Base-by-base conservation (phyloP, 768 basidiomycete genomes). In the Kwoniella dendrophila region DNA sequence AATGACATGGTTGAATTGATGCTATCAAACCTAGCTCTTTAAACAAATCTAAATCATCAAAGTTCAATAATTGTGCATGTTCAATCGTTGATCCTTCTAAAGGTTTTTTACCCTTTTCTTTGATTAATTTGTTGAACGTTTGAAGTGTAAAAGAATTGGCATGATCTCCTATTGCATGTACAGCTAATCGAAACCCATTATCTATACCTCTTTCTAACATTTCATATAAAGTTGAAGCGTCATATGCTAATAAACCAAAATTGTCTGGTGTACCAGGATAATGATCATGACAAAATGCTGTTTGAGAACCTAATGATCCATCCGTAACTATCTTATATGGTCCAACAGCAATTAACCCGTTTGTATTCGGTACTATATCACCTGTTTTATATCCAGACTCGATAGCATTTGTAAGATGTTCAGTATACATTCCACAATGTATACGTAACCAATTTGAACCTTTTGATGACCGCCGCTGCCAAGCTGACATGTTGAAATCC, bases 141-240 rank as follows among this genome's bases (percentile, higher is more conserved):
- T 34, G 52, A 49, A 75, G 64, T 4, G 55, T 53, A 52, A 67
- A 59, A 12, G 56, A 34, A 54, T 66, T 70, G 2, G 73, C 71
- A 16, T 60, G 58, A 59, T 75, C 71, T 6, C 73, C 73, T 33
- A 75, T 67, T 1, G 71, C 71, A 52, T 73, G 73, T 12, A 75
- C 66, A 5, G 73, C 73, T 7, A 75, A 64, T 22, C 52, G 51
- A 16, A 73, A 48, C 18, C 53, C 53, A 12, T 67, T 34, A 0
- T 30, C 20, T 0, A 56, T 63, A 5, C 61, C 73, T 11, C 48
- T 52, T 47, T 66, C 48, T 26, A 64, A 27, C 59, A 72, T 64
- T 1, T 30, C 40, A 22, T 59, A 45, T 14, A 74, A 55, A 7
- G 59, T 64, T n/a, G 40, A 10, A 2, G 30, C n/a, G 3, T 56